Percentiles rank a stretch among this genome's conserved stretches.
Evolutionary conservation across 306 rosid species (phyloP).

Genomic region (Calophaca sinica): DNA sequence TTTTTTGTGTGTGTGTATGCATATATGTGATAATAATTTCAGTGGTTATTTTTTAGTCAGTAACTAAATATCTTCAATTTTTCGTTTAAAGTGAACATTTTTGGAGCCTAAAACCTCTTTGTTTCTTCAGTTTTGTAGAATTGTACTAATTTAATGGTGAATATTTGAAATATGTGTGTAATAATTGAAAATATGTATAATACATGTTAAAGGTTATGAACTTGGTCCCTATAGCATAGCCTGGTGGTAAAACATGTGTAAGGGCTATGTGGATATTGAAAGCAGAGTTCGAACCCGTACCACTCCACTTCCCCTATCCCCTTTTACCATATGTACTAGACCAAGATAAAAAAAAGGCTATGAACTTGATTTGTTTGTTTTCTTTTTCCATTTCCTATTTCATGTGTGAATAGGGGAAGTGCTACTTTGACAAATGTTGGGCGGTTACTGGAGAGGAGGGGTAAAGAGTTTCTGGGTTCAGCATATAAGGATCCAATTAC

Average conservation of each 20-base stretch:
- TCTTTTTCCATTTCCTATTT: constrained; percentile 30
- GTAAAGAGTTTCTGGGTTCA: constrained; percentile 77
- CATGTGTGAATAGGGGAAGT: constrained; percentile 60
- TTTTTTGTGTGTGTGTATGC: too few relatives aligned
- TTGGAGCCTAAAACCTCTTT: too few relatives aligned
- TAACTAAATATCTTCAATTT: not conserved
- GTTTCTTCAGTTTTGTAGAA: constrained; percentile 7
- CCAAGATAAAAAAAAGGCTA: not conserved
- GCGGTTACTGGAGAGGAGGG: constrained; percentile 71
- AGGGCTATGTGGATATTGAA: too few relatives aligned
- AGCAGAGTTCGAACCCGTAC: too few relatives aligned
- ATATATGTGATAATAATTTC: not conserved
- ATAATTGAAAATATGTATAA: not conserved
- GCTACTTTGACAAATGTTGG: constrained; percentile 73
- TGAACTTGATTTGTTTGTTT: not conserved
- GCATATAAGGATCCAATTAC: constrained; percentile 81
- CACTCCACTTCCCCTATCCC: too few relatives aligned
- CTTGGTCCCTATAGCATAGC: too few relatives aligned
- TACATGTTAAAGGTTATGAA: constrained; percentile 1
- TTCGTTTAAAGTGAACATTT: not conserved
- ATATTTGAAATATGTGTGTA: constrained; percentile 7
- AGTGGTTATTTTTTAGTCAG: not conserved
- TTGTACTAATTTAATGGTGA: constrained; percentile 2
- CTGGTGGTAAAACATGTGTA: too few relatives aligned
- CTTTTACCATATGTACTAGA: too few relatives aligned